Evolutionary conservation across 2,329 filamentous ascomycete genomes (phyloP), one percentile per base, ranked within the genome.

Genomic region (Cryphonectria parasitica): DNA sequence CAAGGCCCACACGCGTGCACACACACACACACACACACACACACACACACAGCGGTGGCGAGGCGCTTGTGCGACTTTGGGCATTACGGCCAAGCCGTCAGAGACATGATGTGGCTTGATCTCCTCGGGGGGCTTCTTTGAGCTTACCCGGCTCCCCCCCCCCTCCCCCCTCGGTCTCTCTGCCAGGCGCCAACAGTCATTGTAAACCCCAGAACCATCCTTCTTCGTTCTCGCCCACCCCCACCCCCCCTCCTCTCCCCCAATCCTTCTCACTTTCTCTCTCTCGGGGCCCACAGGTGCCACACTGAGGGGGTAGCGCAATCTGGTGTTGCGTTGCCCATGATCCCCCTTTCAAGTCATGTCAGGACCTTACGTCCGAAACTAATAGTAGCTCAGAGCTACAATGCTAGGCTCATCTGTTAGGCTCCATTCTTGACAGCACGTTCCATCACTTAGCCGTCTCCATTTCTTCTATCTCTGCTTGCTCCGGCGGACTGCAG

Each of bases 281-380:
- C 34, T 22, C 61, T 56, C 28, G 58, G 56, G 58, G 63, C 17
- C 61, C 43, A 63, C 54, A 62, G n/a, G 45, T 65, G 64, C 68
- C 68, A 72, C 64, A 49, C 66, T 65, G 61, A 56, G 39, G 52
- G 66, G 52, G 39, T 58, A 67, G 64, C 68, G 54, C 66, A 68
- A 67, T 58, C 68, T 60, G 22, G 68, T 54, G 49, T 63, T 65
- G 68, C 61, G 66, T 31, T 67, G 5, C 45, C 45, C 22, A 49
- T n/a, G 22, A 6, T n/a, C 45, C 19, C 65, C 52, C 54, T 3
- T 70, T 28, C 54, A 70, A 69, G 68, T 64, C 64, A 67, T 65
- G 65, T 22, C 66, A 52, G 54, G n/a, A 65, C 28, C 45, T 70
- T 70, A 70, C 70, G 70, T 68, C 64, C 70, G 70, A 36, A 65